Conservation (phyloP, 805 yeast species). For the Starmerella potacharoeniae region DNA sequence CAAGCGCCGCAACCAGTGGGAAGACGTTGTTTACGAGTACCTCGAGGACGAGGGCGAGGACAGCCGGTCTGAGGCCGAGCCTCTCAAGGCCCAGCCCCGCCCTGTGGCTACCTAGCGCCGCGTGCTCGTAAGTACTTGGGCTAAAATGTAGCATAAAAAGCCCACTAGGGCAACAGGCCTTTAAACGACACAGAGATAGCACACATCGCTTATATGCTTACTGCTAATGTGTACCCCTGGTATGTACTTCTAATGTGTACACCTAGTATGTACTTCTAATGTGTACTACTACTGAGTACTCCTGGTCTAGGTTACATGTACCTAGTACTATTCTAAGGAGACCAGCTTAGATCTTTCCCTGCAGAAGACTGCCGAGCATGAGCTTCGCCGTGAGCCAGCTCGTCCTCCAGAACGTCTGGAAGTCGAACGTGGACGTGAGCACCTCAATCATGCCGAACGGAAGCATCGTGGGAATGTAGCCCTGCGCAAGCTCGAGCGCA, state of each 20-base stretch:
- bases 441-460: constrained; percentile 89
- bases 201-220: too few relatives aligned
- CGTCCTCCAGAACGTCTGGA: constrained; percentile 56
- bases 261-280: too few relatives aligned
- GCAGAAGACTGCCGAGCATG: constrained; percentile 54
- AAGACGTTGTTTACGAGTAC: constrained; percentile 24
- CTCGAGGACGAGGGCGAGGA: background rate
- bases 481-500: constrained; percentile 94
- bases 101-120: too few relatives aligned
- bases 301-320: too few relatives aligned
- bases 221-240: too few relatives aligned
- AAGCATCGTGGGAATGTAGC: constrained; percentile 96
- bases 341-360: constrained; percentile 51
- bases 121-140: too few relatives aligned
- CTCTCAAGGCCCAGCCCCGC: too few relatives aligned
- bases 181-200: too few relatives aligned
- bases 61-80: background rate
- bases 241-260: too few relatives aligned
- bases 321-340: background rate
- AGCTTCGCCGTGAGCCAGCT: constrained; percentile 63
- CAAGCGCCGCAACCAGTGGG: constrained; percentile 59
- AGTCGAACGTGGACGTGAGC: constrained; percentile 71
- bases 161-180: too few relatives aligned
- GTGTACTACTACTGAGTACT: too few relatives aligned
- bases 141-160: too few relatives aligned